phyloP scores from a whole-genome alignment of 2,329 filamentous ascomycete species.

The Coniosporium tulheliwenetii region DNA sequence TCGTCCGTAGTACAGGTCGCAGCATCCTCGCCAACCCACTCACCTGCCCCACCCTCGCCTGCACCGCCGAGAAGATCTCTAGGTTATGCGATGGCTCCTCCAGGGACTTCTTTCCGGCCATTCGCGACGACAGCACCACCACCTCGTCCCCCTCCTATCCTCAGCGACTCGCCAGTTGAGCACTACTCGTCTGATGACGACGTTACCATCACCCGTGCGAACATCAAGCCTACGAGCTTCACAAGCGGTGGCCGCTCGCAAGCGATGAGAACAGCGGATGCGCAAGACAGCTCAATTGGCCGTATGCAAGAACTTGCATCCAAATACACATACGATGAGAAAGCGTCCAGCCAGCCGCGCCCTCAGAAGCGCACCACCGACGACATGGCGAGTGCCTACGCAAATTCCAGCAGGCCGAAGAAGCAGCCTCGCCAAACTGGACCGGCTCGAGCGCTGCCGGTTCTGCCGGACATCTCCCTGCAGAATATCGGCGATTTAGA shows the following conservation, averaged over 20 bases:
- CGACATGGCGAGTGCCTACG: conserved; percentile 28
- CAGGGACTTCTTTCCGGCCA: conserved; percentile 54
- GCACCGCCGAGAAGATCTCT: conserved; percentile 15
- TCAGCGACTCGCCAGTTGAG: conserved; percentile 27
- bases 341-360: background rate
- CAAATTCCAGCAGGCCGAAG: conserved; percentile 15
- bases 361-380: conserved; percentile 23
- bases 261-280: conserved; percentile 8
- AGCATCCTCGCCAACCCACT: conserved; percentile 66
- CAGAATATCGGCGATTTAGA: conserved; percentile 35
- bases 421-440: conserved; percentile 23
- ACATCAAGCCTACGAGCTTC: conserved; percentile 47
- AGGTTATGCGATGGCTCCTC: conserved; percentile 54
- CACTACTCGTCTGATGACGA: conserved; percentile 24
- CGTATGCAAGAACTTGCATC: conserved; percentile 10
- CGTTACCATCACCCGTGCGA: conserved; percentile 27
- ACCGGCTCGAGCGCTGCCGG: conserved; percentile 30
- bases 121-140: conserved; percentile 20
- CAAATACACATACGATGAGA: conserved; percentile 9
- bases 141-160: conserved; percentile 21
- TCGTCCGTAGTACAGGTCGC: conserved; percentile 55
- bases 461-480: conserved; percentile 25
- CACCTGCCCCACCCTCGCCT: conserved; percentile 27
- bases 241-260: conserved; percentile 22
- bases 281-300: conserved; percentile 7